Evolutionary conservation across 768 basidiomycete species (phyloP).

Genomic region (Lactarius hatsudake): DNA sequence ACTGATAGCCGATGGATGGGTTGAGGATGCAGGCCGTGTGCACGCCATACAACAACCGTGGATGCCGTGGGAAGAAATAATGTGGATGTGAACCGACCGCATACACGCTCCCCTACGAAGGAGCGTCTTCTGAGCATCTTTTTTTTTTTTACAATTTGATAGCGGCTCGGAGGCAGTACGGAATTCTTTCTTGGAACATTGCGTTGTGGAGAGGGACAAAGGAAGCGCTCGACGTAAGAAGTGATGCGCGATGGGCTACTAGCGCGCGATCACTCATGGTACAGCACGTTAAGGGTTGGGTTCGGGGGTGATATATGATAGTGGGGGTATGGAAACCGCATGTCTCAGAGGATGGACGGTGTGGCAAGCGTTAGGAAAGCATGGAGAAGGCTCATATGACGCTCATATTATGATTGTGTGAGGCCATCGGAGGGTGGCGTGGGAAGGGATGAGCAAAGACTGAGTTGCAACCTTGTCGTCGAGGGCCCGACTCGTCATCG

Average conservation of each 20-base stretch:
- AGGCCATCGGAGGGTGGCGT: slow-evolving; percentile 17
- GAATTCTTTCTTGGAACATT: slow-evolving; percentile 12
- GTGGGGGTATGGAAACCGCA: neutral
- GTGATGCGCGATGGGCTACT: neutral
- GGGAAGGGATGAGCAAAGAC: neutral
- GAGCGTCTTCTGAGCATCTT: neutral
- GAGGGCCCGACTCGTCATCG: neutral
- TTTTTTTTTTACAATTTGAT: neutral
- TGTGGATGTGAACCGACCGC: neutral
- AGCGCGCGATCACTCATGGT: neutral
- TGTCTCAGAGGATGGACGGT: neutral
- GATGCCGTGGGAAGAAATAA: neutral
- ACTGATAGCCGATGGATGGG: neutral
- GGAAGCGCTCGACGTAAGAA: neutral
- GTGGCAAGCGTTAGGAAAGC: neutral
- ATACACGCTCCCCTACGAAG: neutral
- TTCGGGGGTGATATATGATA: neutral
- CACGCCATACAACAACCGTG: neutral
- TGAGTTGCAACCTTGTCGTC: slow-evolving; percentile 15
- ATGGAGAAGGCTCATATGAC: neutral
- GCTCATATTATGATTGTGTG: neutral
- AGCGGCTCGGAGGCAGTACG: neutral
- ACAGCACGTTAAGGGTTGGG: neutral
- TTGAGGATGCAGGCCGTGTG: neutral
- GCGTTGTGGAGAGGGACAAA: neutral